Evolutionary conservation across 1,139 yeast species (phyloP), one percentile per base, ranked within the genome.

Genomic region (Suhomyces kunorum): DNA sequence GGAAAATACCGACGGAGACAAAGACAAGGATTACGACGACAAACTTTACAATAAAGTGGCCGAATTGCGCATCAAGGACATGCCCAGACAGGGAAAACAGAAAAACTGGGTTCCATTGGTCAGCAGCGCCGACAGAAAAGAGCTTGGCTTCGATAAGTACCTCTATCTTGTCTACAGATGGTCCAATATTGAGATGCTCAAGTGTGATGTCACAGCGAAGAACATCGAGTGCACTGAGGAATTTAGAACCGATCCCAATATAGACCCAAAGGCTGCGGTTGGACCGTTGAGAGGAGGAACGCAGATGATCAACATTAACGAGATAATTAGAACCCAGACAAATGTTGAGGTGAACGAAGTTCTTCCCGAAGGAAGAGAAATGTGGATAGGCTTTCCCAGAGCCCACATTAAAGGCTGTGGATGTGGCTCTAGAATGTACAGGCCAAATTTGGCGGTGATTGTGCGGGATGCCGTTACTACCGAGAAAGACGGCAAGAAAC

Each of bases 101-200:
- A 71, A 71, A 49, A 71, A 71, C 47, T 71, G 77, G 77, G 67
- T 74, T 2, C 76, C 77, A 0, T 58, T 71, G 42, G 44, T 66
- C 12, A 62, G 64, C 44, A 50, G 51, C 16, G 33, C 32, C 2
- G 58, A 55, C 19, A 55, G 69, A 36, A 38, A 41, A 8, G 39
- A 39, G 14, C 38, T 47, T 34, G 56, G 55, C 17, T 57, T 52
- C 45, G 75, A 71, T 47, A 54, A 54, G 28, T 45, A 47, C 27
- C 40, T 71, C 14, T 53, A 63, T 44, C 58, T 69, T 26, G 59
- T 71, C 6, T 69, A 66, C 48, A 50, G 73, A 29, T 70, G 74
- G 74, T 56, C 66, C 15, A 53, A 60, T 29, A 52, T 71, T 22
- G 66, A 66, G 42, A 52, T 70, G 2, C 52, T 70, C 29, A 63